These are phyloP conservation scores for Podospora bellae-mahoneyi DNA, from an alignment of 495 filamentous ascomycete species.

Conservation along the genomic window DNA sequence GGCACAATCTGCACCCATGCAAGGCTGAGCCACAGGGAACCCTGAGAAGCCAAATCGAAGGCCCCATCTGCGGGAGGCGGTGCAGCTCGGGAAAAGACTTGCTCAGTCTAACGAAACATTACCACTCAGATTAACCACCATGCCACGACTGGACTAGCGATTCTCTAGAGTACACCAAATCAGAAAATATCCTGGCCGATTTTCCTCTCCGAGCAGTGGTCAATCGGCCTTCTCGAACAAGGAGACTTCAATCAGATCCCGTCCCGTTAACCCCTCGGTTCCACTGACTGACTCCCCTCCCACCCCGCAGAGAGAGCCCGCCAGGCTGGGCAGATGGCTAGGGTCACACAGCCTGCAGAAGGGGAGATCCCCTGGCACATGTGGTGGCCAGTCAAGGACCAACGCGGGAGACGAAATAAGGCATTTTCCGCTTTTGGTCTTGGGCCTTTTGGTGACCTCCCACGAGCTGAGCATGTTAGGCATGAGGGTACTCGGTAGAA, in stretches of 20 bases:
- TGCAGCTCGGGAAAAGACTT: background rate
- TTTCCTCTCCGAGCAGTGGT: background rate
- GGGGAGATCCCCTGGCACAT: background rate
- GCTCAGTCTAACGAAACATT: background rate
- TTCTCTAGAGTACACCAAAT: background rate
- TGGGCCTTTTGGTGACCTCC: background rate
- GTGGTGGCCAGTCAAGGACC: background rate
- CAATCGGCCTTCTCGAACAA: background rate
- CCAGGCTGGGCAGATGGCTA: conserved; percentile 1
- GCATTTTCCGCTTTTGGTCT: background rate
- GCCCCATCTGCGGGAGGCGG: conserved; percentile 13
- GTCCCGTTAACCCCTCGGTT: conserved; percentile 3
- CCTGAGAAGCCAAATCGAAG: background rate
- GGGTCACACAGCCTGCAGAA: background rate
- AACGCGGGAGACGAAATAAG: background rate
- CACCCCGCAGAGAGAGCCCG: background rate
- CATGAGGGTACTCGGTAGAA: background rate
- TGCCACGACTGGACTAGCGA: background rate
- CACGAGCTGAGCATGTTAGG: background rate
- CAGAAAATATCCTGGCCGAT: background rate
- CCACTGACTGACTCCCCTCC: background rate
- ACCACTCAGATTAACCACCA: background rate
- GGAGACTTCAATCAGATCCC: background rate
- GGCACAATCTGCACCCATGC: background rate
- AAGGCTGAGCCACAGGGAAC: conserved; percentile 8